Evolutionary conservation across 2,329 filamentous ascomycete species (phyloP).

Genomic region (Seiridium unicorne): DNA sequence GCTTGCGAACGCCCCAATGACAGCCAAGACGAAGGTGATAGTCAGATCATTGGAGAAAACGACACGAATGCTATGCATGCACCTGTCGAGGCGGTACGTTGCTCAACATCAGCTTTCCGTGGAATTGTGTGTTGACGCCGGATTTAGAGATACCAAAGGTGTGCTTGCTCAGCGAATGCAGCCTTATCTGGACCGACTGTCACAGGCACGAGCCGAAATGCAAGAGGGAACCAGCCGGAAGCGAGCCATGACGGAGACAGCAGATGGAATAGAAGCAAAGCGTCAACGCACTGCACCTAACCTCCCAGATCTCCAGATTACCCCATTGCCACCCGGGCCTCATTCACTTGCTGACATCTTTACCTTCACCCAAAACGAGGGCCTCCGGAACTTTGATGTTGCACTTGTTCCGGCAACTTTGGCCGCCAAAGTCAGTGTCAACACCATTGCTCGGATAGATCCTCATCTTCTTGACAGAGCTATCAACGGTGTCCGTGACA

Average conservation of each 20-base stretch:
- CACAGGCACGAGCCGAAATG: conserved; percentile 73
- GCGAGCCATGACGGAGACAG: conserved; percentile 69
- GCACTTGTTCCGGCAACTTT: conserved; percentile 71
- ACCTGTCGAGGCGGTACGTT: conserved; percentile 73
- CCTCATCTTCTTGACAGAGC: conserved; percentile 67
- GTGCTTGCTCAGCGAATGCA: conserved; percentile 76
- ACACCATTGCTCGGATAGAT: conserved; percentile 72
- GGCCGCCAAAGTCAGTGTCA: conserved; percentile 78
- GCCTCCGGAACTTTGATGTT: conserved; percentile 78
- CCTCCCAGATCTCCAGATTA: conserved; percentile 51
- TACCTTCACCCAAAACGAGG: conserved; percentile 75
- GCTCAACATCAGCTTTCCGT: neutral
- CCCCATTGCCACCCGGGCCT: conserved; percentile 71
- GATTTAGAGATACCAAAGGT: conserved; percentile 71
- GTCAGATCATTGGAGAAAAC: conserved; percentile 96
- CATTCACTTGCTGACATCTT: conserved; percentile 82
- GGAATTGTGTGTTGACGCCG: neutral
- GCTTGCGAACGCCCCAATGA: conserved; percentile 73
- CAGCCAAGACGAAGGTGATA: conserved; percentile 75
- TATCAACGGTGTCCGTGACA: conserved; percentile 60
- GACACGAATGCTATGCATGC: conserved; percentile 76
- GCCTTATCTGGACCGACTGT: conserved; percentile 79
- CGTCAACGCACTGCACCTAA: conserved; percentile 62
- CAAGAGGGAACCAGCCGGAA: conserved; percentile 81
- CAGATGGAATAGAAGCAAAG: conserved; percentile 77